Evolutionary conservation across 257 asterid species (phyloP).

Genomic region (Lavandula angustifolia): DNA sequence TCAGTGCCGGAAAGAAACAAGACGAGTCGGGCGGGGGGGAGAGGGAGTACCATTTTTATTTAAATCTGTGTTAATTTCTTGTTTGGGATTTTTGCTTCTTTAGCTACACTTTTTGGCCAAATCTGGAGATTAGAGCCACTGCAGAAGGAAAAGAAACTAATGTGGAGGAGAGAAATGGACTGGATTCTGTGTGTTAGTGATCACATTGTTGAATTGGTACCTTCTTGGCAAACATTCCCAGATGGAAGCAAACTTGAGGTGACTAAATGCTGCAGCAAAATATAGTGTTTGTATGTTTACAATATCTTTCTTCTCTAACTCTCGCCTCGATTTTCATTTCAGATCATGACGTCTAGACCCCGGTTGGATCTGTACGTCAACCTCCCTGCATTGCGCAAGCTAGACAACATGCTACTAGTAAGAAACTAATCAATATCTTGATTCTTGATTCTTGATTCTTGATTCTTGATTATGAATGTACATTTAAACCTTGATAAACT

Average conservation of each 20-base stretch:
- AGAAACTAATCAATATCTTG: conserved; percentile 30
- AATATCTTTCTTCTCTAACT: background rate
- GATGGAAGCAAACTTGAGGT: conserved; percentile 85
- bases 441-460: background rate
- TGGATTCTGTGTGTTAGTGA: conserved; percentile 80
- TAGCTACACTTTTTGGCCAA: conserved; percentile 82
- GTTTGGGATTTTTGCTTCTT: background rate
- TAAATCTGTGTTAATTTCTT: no score
- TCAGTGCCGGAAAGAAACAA: no score
- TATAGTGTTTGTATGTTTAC: no score
- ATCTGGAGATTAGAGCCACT: conserved; percentile 84
- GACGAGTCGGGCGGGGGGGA: no score
- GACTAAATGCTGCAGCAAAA: background rate
- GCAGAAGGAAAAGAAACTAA: conserved; percentile 55
- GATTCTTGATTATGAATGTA: background rate
- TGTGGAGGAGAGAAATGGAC: conserved; percentile 84
- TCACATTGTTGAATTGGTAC: conserved; percentile 75
- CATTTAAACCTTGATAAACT: no score
- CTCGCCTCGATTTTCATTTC: conserved; percentile 10
- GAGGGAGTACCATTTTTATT: no score
- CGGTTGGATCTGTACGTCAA: conserved; percentile 64
- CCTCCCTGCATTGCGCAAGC: conserved; percentile 78
- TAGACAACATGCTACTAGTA: conserved; percentile 81
- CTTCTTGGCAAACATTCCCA: conserved; percentile 76
- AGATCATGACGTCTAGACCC: conserved; percentile 79